Conservation (phyloP, 1,284 basidiomycete species). For the Leccinum angustisporum region DNA sequence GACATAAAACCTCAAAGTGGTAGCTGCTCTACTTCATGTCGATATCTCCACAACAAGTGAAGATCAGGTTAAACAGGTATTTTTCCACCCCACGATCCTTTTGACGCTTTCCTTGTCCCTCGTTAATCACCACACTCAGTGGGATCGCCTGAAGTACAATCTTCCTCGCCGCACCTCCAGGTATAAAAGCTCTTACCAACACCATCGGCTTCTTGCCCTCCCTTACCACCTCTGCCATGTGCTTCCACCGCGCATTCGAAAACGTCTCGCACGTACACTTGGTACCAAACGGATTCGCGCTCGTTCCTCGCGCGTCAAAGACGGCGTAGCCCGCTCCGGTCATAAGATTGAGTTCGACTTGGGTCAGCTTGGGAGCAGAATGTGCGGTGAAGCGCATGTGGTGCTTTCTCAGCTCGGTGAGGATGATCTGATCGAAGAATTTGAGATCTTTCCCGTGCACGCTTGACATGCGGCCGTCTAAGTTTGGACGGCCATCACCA, state of each 20-base stretch:
- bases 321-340: slow-evolving; percentile 7
- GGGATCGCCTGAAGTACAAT: slow-evolving; percentile 31
- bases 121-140: slow-evolving; percentile 13
- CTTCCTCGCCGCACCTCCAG: slow-evolving; percentile 30
- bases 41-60: slow-evolving; percentile 24
- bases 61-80: slow-evolving; percentile 26
- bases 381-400: slow-evolving; percentile 11
- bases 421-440: slow-evolving; percentile 29
- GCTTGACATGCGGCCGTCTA: slow-evolving; percentile 24
- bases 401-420: slow-evolving; percentile 28
- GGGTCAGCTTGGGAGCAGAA: slow-evolving; percentile 19
- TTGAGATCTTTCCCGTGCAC: slow-evolving; percentile 26
- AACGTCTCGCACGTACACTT: slow-evolving; percentile 27
- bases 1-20: no score
- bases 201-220: slow-evolving; percentile 17
- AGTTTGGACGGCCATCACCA: not conserved
- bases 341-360: slow-evolving; percentile 30
- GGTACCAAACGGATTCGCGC: slow-evolving; percentile 25
- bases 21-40: not conserved
- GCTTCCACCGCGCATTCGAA: slow-evolving; percentile 27
- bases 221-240: slow-evolving; percentile 19
- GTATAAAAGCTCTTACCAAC: slow-evolving; percentile 30
- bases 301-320: slow-evolving; percentile 26
- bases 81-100: slow-evolving; percentile 9
- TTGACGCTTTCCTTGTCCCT: not conserved